These are phyloP conservation scores for Cercophora sp. DNA, from an alignment of 495 filamentous ascomycete species.

Conservation along the genomic window DNA sequence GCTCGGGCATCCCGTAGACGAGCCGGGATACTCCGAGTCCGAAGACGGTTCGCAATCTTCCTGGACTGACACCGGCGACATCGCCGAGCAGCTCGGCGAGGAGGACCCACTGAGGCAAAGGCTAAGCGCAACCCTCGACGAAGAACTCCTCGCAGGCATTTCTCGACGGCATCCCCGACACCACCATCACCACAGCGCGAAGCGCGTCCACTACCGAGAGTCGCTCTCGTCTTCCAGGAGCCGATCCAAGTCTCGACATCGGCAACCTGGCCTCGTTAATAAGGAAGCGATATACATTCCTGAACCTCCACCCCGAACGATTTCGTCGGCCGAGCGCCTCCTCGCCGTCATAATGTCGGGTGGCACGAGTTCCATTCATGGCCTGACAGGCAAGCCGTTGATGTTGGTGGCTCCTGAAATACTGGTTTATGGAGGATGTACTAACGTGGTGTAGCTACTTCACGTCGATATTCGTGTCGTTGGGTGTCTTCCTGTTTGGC, in stretches of 20 bases:
- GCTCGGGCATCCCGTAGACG: slow-evolving; percentile 30
- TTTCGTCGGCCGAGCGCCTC: slow-evolving; percentile 60
- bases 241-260: slow-evolving; percentile 21
- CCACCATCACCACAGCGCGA: slow-evolving; percentile 22
- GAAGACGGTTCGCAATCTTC: slow-evolving; percentile 61
- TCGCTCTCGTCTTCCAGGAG: slow-evolving; percentile 19
- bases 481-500: slow-evolving; percentile 96
- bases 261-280: slow-evolving; percentile 52
- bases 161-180: slow-evolving; percentile 38
- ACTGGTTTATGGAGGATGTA: neutral
- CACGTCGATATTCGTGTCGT: slow-evolving; percentile 94
- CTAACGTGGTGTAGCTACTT: slow-evolving; percentile 66
- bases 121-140: slow-evolving; percentile 59
- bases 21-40: slow-evolving; percentile 27
- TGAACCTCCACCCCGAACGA: slow-evolving; percentile 55
- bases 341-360: slow-evolving; percentile 84
- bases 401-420: slow-evolving; percentile 55
- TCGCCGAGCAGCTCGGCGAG: slow-evolving; percentile 81
- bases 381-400: slow-evolving; percentile 91
- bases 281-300: slow-evolving; percentile 85
- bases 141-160: slow-evolving; percentile 48
- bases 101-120: slow-evolving; percentile 72
- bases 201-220: slow-evolving; percentile 46
- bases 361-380: slow-evolving; percentile 68
- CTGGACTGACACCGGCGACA: slow-evolving; percentile 91